Evolutionary conservation across 1,284 basidiomycete genomes (phyloP), one percentile per base, ranked within the genome.

Genomic region (Exsudoporus floridanus): DNA sequence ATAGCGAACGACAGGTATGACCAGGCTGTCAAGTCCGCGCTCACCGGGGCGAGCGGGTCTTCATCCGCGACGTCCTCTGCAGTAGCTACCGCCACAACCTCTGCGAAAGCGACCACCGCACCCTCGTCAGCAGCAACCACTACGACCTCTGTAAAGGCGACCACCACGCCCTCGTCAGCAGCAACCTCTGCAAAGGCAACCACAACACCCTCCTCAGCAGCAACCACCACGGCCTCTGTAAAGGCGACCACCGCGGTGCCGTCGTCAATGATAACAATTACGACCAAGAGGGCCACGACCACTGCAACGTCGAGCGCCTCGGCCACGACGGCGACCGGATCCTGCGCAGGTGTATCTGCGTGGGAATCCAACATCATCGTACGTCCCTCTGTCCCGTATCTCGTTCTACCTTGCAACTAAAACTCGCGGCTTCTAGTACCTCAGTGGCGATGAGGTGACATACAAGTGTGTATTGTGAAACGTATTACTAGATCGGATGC

Each of bases 1-100:
- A 28, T 41, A 83, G 82, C 73, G 12, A 85, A 84, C 58, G 66
- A 65, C 25, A 71, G 80, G 44, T 84, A 71, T 56, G 82, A 83
- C 57, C 49, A 67, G 21, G 74, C 77, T 4, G 72, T 78, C 57
- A 87, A 86, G 72, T 72, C 72, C 46, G 75, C 74, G 19, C 70
- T 86, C 30, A 66, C 61, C 8, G 64, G 63, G 8, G 57, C 62
- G 30, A 38, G 60, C n/a, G 54, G 64, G 25, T 7, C 39, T 14
- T 30, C 48, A 10, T n/a, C 39, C 1, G 2, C 42, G 44, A 5
- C 49, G 10, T 9, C 54, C n/a, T 10, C 59, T 4, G 10, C 52
- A 0, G 7, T 38, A 6, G 13, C 21, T 1, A 35, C 36, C 8
- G 19, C 46, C 0, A 50, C 72, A 1, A 16, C 38, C 0, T 31